These are phyloP conservation scores for Lactarius akahatsu DNA, from an alignment of 768 basidiomycete species.

Conservation along the genomic window DNA sequence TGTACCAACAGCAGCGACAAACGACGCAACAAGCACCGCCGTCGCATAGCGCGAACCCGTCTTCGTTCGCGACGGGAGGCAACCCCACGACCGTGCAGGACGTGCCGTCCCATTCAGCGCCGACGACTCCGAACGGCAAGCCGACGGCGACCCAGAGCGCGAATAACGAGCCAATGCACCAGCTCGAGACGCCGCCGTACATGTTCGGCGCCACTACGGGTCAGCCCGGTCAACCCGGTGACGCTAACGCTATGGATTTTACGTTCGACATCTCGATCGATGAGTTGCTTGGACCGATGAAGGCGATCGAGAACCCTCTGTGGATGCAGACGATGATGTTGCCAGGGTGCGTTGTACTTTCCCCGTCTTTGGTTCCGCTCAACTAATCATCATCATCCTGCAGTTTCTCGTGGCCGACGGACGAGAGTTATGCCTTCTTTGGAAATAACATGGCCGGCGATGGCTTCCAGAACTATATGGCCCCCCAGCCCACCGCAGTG, in stretches of 20 bases:
- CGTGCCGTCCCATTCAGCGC: not conserved
- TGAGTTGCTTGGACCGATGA: conserved; percentile 69
- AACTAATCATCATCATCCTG: not conserved
- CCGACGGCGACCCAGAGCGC: not conserved
- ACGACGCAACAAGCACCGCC: not conserved
- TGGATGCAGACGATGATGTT: conserved; percentile 86
- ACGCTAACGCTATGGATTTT: conserved; percentile 15
- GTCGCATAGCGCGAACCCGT: not conserved
- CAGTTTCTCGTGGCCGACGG: conserved; percentile 27
- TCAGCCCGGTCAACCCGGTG: not conserved
- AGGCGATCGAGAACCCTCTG: conserved; percentile 63
- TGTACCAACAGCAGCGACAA: conserved; percentile 10
- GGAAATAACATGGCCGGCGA: not conserved
- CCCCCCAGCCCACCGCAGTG: conserved; percentile 2
- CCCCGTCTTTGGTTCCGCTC: not conserved
- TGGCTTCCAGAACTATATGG: conserved; percentile 1
- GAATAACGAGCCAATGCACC: conserved; percentile 7
- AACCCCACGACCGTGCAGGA: not conserved
- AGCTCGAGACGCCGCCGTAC: conserved; percentile 7
- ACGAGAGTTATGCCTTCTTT: not conserved
- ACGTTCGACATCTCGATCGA: conserved; percentile 33
- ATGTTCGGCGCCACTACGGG: conserved; percentile 9
- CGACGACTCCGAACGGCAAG: not conserved
- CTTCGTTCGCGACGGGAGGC: not conserved
- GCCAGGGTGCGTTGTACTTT: conserved; percentile 56